Evolutionary conservation across 1,284 basidiomycete genomes (phyloP).

Genomic region (Uromyces viciae-fabae): DNA sequence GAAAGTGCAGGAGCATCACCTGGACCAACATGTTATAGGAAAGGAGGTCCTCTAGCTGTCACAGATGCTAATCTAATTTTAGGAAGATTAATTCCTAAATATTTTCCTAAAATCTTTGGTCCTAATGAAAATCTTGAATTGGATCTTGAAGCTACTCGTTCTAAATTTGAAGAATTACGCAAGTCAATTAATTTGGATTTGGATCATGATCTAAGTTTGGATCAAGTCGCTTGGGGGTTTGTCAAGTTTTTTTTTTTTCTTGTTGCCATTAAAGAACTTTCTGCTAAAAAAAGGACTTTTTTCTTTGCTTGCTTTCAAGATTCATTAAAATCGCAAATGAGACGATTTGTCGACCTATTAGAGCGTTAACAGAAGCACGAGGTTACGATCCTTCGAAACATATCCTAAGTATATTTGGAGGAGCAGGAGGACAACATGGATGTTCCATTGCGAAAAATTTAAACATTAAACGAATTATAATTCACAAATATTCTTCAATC

Average conservation of each 20-base stretch:
- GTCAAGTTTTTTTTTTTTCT: neutral
- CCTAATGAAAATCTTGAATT: slow-evolving; percentile 75
- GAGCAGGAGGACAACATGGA: slow-evolving; percentile 85
- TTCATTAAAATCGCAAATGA: slow-evolving; percentile 40
- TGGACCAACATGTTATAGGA: slow-evolving; percentile 72
- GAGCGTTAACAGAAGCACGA: slow-evolving; percentile 82
- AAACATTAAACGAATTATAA: slow-evolving; percentile 75
- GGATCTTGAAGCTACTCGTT: slow-evolving; percentile 66
- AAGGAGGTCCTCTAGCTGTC: slow-evolving; percentile 76
- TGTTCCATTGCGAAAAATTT: slow-evolving; percentile 77
- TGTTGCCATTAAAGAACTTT: neutral
- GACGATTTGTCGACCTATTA: slow-evolving; percentile 83
- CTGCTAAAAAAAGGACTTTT: neutral
- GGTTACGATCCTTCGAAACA: slow-evolving; percentile 81
- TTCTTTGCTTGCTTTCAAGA: slow-evolving; percentile 18
- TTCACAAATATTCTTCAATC: slow-evolving; percentile 80
- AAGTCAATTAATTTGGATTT: slow-evolving; percentile 66
- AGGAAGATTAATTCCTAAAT: slow-evolving; percentile 74
- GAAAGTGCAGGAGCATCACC: slow-evolving; percentile 80
- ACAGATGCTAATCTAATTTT: slow-evolving; percentile 82
- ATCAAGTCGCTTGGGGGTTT: slow-evolving; percentile 79
- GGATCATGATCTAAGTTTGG: slow-evolving; percentile 60
- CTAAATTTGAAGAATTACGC: slow-evolving; percentile 66
- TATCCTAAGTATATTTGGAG: slow-evolving; percentile 85
- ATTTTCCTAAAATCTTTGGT: slow-evolving; percentile 70